Evolutionary conservation across 306 rosid genomes (phyloP), one percentile per base, ranked within the genome.

Genomic region (Lablab purpureus): DNA sequence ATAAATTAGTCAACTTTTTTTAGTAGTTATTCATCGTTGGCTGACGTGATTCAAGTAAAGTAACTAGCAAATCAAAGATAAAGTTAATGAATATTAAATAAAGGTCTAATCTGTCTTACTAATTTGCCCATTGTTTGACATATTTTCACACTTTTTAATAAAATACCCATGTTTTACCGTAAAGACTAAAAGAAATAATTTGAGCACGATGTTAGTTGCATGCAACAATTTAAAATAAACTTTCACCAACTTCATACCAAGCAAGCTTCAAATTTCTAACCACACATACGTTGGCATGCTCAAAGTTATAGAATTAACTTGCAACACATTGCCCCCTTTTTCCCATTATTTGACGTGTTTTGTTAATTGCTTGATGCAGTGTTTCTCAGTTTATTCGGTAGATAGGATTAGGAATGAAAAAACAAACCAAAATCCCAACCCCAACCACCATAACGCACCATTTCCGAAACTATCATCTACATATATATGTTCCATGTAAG

Each of bases 391-490:
- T 74, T 58, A 51, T 71, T 66, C 15, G 88, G 86, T 81, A 66
- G 96, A 84, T 83, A 58, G 59, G 23, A 56, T 78, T 91, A 73
- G 94, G 91, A 81, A 27, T 1, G 90, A 83, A 87, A 82, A 83
- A 60, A 0, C 64, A 49, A 62, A 45, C 77, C 63, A 15, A 75
- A 67, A 69, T 22, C 75, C 70, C 66, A 78, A 76, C 70, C 74
- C 83, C 80, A 56, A 60, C 68, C 67, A 68, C 76, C 71, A 58
- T 34, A 9, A n/a, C 67, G 45, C 65, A 52, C 65, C 62, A 56
- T 47, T 63, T 52, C 78, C 52, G 28, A 75, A 63, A 41, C 15
- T 18, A 66, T 4, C 55, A 52, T 0, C 21, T n/a, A n/a, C 13
- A 23, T 34, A 34, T 1, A 30, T 30, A 30, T 30, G 34, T 30